phyloP scores from a whole-genome alignment of 2,329 filamentous ascomycete genomes.

The Lecanosticta acicola region DNA sequence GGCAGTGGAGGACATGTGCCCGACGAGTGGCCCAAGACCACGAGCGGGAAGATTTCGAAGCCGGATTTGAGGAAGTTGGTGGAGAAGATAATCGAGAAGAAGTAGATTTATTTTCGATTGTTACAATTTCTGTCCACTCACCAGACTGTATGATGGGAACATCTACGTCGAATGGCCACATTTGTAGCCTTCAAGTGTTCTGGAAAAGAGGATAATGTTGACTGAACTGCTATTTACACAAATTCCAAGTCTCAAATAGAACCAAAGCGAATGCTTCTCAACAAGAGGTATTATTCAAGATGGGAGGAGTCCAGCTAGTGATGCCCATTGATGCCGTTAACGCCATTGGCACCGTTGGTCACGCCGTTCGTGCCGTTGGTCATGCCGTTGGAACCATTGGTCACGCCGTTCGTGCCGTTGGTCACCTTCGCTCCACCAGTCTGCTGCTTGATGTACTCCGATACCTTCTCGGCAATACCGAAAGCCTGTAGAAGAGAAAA shows the following conservation, averaged over 20 bases:
- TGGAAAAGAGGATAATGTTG: no score
- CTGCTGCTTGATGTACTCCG: neutral
- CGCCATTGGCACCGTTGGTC: neutral
- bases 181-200: no score
- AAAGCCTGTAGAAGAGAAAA: slow-evolving; percentile 51
- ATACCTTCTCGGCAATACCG: slow-evolving; percentile 51
- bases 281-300: neutral
- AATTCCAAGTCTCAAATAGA: neutral
- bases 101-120: neutral
- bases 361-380: no score
- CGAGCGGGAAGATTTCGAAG: slow-evolving; percentile 18
- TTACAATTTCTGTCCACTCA: neutral
- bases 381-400: neutral
- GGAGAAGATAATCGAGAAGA: slow-evolving; percentile 1
- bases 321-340: neutral
- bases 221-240: neutral
- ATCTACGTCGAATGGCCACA: no score
- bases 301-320: neutral
- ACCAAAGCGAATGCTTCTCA: neutral
- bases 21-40: slow-evolving; percentile 25
- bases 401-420: neutral
- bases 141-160: neutral
- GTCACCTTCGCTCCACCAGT: neutral
- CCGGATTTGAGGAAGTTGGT: slow-evolving; percentile 6
- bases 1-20: slow-evolving; percentile 15